Evolutionary conservation across 108 stramenopile species (phyloP).

Genomic region (Stephanodiscus triporus): DNA sequence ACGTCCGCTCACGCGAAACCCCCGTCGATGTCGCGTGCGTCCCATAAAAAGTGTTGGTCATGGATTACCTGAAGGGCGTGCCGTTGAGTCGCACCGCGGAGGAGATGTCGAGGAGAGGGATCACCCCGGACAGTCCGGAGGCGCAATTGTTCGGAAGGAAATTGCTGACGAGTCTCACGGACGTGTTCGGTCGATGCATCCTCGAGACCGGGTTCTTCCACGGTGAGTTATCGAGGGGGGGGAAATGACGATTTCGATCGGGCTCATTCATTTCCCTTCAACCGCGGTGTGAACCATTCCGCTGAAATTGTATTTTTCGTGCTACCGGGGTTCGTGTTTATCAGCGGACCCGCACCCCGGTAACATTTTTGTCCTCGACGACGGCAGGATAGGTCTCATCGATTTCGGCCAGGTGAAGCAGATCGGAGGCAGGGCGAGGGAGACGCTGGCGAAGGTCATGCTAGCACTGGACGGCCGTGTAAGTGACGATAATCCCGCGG

Average conservation of each 20-base stretch:
- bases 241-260: background rate
- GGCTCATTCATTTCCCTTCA: background rate
- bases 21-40: no score
- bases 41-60: constrained; percentile 83
- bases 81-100: constrained; percentile 86
- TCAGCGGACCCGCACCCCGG: constrained; percentile 64
- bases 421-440: constrained; percentile 74
- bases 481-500: constrained; percentile 69
- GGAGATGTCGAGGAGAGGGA: constrained; percentile 86
- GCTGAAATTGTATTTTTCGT: background rate
- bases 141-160: constrained; percentile 88
- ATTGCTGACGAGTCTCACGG: constrained; percentile 79
- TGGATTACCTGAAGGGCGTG: constrained; percentile 93
- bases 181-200: constrained; percentile 91
- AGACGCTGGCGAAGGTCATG: constrained; percentile 91
- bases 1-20: no score
- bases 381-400: constrained; percentile 91
- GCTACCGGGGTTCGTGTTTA: no score
- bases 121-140: constrained; percentile 88
- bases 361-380: constrained; percentile 92
- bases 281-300: background rate
- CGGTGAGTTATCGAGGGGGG: constrained; percentile 51
- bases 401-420: constrained; percentile 96
- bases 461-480: constrained; percentile 79
- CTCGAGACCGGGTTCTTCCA: constrained; percentile 95